Conservation (phyloP, 2,329 filamentous ascomycete genomes). For the Colletotrichum spaethianum region DNA sequence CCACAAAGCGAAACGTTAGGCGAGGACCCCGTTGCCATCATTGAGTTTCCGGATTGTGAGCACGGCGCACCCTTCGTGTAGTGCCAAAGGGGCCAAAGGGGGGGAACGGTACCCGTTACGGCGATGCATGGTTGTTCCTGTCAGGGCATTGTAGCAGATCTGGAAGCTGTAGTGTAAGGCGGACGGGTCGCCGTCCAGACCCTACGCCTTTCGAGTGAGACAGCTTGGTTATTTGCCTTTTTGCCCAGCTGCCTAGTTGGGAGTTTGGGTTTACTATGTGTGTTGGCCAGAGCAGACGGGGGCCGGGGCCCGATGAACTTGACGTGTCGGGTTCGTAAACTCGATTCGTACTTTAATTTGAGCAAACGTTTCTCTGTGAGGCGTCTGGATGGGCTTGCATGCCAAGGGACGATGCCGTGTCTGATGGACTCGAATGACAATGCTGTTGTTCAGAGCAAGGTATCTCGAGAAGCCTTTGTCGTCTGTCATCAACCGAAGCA, state of each 20-base stretch:
- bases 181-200: not conserved
- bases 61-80: not conserved
- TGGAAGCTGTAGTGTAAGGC: not conserved
- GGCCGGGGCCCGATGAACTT: constrained; percentile 10
- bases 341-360: constrained; percentile 32
- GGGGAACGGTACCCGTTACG: not conserved
- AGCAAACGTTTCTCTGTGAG: not conserved
- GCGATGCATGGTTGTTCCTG: not conserved
- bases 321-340: constrained; percentile 30
- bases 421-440: not conserved
- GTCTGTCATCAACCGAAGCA: not conserved
- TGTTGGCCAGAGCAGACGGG: not conserved
- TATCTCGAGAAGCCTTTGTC: not conserved
- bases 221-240: not conserved
- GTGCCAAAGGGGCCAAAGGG: not conserved
- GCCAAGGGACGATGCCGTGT: not conserved
- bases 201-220: not conserved
- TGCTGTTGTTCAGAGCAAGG: not conserved
- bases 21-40: constrained; percentile 7
- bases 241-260: not conserved
- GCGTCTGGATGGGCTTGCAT: not conserved
- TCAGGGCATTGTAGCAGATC: not conserved
- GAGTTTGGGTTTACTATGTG: not conserved
- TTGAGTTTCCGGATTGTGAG: not conserved
- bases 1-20: constrained; percentile 28